A percentile compares a stretch with the other conserved stretches of the same genome.
Conservation (phyloP, 108 stramenopile genomes). For the Pinguiococcus pyrenoidosus region DNA sequence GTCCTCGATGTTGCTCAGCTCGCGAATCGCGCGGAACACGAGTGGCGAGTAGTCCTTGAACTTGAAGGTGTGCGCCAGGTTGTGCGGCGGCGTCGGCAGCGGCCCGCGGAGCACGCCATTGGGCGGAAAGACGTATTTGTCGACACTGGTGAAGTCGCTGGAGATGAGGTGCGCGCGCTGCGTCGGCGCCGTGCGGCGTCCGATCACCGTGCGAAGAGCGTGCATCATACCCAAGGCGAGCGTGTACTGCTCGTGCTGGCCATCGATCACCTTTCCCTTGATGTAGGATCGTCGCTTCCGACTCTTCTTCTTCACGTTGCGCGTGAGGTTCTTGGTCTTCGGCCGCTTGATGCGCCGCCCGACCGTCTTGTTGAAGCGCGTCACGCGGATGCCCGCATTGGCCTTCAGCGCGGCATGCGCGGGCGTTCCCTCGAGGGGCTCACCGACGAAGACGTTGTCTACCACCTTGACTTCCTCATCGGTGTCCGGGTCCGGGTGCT, state of each 20-base stretch:
- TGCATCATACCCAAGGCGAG: slow-evolving; percentile 94
- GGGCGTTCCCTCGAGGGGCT: too few relatives aligned
- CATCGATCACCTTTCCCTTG: slow-evolving; percentile 73
- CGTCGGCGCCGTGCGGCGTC: slow-evolving; percentile 32
- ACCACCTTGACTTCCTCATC: too few relatives aligned
- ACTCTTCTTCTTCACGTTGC: too few relatives aligned
- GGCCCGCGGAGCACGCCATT: slow-evolving; percentile 40
- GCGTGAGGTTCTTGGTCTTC: too few relatives aligned
- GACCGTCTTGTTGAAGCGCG: too few relatives aligned
- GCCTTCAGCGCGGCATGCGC: too few relatives aligned
- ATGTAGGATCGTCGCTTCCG: too few relatives aligned
- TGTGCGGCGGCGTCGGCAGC: slow-evolving; percentile 76
- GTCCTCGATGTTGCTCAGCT: slow-evolving; percentile 38
- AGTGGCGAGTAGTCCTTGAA: slow-evolving; percentile 71
- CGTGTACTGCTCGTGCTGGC: slow-evolving; percentile 79
- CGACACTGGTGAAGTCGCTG: slow-evolving; percentile 63
- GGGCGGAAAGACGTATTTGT: slow-evolving; percentile 81
- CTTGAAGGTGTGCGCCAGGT: slow-evolving; percentile 91
- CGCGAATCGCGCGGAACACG: background rate
- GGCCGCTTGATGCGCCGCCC: too few relatives aligned
- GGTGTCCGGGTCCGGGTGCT: too few relatives aligned
- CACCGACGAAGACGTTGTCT: too few relatives aligned
- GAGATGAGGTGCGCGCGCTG: slow-evolving; percentile 6
- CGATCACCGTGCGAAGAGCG: slow-evolving; percentile 72
- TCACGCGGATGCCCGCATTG: too few relatives aligned